Evolutionary conservation across 2,329 filamentous ascomycete species (phyloP).

Genomic region (Clonostachys solani): DNA sequence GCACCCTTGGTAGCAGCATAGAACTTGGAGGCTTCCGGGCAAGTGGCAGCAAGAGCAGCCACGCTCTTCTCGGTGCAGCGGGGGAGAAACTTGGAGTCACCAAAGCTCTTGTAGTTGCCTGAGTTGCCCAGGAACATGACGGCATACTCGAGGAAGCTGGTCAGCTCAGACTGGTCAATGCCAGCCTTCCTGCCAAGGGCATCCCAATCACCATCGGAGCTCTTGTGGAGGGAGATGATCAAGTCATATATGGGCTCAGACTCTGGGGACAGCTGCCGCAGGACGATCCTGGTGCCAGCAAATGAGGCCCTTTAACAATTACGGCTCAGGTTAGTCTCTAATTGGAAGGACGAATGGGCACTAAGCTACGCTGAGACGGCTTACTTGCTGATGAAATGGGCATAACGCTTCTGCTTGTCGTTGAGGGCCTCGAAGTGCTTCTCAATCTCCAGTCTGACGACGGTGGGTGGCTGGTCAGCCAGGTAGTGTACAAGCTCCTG

Average conservation of each 20-base stretch:
- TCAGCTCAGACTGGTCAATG: conserved; percentile 59
- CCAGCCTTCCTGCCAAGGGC: conserved; percentile 59
- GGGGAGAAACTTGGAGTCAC: conserved; percentile 80
- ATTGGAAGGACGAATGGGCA: no score
- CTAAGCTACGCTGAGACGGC: conserved; percentile 7
- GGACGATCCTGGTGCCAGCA: conserved; percentile 71
- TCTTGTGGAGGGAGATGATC: conserved; percentile 68
- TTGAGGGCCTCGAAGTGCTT: conserved; percentile 81
- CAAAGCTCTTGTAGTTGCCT: conserved; percentile 86
- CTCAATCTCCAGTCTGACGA: conserved; percentile 86
- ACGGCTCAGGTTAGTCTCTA: background rate
- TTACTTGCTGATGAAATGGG: conserved; percentile 82
- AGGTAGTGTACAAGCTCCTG: conserved; percentile 72
- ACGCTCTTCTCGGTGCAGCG: conserved; percentile 61
- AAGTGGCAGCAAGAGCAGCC: conserved; percentile 57
- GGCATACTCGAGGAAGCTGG: conserved; percentile 71
- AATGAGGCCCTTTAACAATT: conserved; percentile 64
- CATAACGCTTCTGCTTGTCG: conserved; percentile 81
- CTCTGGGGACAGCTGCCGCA: conserved; percentile 78
- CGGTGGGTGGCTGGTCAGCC: conserved; percentile 83
- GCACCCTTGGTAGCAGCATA: conserved; percentile 66
- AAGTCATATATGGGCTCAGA: conserved; percentile 78
- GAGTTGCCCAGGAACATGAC: conserved; percentile 75
- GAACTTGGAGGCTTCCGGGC: conserved; percentile 55
- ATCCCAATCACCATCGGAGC: conserved; percentile 67